phyloP scores from a whole-genome alignment of 106 monocot species.

The Narthecium ossifragum region DNA sequence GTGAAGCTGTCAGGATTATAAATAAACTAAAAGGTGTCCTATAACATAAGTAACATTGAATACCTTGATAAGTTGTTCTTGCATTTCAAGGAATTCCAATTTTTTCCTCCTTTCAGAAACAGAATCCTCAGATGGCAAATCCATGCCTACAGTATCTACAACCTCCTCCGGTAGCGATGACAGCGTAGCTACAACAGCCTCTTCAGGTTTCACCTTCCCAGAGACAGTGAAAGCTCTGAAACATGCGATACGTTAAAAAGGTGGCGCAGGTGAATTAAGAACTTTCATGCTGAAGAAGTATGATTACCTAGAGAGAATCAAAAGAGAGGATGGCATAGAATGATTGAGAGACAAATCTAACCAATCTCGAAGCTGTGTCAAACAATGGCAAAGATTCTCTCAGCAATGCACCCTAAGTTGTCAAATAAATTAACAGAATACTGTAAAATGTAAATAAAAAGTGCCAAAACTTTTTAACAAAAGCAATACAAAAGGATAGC shows the following conservation, averaged over 20 bases:
- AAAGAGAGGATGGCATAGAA: slow-evolving; percentile 81
- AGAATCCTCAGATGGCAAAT: slow-evolving; percentile 93
- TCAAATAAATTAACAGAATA: too few species aligned
- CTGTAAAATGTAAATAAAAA: too few species aligned
- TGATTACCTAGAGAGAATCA: slow-evolving; percentile 89
- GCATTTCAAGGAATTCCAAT: slow-evolving; percentile 94
- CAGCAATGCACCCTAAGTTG: too few species aligned
- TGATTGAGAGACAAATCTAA: slow-evolving; percentile 90
- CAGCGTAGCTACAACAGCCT: slow-evolving; percentile 89
- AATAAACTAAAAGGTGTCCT: too few species aligned
- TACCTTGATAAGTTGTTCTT: slow-evolving; percentile 99
- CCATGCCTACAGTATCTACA: slow-evolving; percentile 94
- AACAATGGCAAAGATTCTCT: too few species aligned
- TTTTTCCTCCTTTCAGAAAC: slow-evolving; percentile 92
- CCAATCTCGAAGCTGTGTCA: slow-evolving; percentile 92
- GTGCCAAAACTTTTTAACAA: too few species aligned
- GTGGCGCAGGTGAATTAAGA: background rate
- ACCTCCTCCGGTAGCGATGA: slow-evolving; percentile 98
- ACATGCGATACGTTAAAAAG: slow-evolving; percentile 11
- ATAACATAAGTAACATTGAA: background rate
- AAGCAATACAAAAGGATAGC: too few species aligned
- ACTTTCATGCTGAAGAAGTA: background rate
- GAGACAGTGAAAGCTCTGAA: slow-evolving; percentile 84
- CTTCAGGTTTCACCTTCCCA: slow-evolving; percentile 91
- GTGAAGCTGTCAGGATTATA: too few species aligned